Evolutionary conservation across 2,329 filamentous ascomycete genomes (phyloP), one percentile per base, ranked within the genome.

Genomic region (Atkinsonella hypoxylon): DNA sequence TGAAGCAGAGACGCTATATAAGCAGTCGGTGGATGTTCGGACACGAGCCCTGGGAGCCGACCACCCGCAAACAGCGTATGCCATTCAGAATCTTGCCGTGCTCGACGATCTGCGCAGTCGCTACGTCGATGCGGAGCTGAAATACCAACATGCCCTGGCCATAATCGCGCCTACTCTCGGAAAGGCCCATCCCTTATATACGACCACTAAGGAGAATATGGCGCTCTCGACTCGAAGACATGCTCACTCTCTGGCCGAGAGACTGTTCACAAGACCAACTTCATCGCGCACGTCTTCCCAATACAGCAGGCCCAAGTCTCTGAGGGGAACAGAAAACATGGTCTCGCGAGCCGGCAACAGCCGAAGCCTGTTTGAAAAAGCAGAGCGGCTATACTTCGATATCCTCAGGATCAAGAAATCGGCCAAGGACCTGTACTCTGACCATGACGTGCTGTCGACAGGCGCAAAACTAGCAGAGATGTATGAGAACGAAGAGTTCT

Each of bases 401-500:
- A 57, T 57, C 5, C 41, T 63, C 2, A 32, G 26, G 11, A 55
- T 58, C 17, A 58, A 61, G 49, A 55, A 54, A 42, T 53, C 54
- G 2, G 59, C 59, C 22, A 47, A 52, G 15, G 54, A 57, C 13
- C 18, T 62, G 2, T 62, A 63, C 47, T 43, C 54, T 6, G 53
- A 60, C 22, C 54, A 56, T 17, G 51, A 58, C 18, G 44, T 62
- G 15, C 10, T 59, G 40, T 50, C 51, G 10, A 61, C 61, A 10
- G 59, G 53, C 8, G 57, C 56, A 4, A 58, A 62, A 51, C 42
- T 62, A 47, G 52, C 52, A 15, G 58, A 63, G 49, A 62, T 62
- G 60, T 62, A 61, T 41, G 59, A 62, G 47, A 57, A 55, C 17
- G 61, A 62, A 42, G 44, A 48, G 3, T 62, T 60, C 43, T 63